Evolutionary conservation across 805 yeast genomes (phyloP), one percentile per base, ranked within the genome.

Genomic region (Hagleromyces aurorensis): DNA sequence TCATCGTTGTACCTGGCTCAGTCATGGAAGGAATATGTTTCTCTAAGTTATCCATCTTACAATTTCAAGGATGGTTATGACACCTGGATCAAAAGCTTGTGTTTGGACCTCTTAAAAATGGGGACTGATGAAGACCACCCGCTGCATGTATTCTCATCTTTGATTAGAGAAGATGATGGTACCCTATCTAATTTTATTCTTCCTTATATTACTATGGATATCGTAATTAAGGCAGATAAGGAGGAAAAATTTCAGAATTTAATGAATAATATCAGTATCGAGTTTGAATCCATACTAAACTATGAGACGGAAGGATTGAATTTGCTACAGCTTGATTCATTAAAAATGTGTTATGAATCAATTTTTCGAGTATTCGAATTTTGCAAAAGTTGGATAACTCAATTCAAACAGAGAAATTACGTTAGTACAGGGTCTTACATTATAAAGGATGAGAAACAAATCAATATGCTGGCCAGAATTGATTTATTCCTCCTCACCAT

Each of bases 351-450:
- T 40, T 82, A 74, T 44, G 81, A 81, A 35, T 64, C 85, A 0
- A 69, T 86, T 0, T 85, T 91, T 45, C 73, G 75, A 22, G 74
- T 87, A 3, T 58, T 87, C 16, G 97, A 91, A 46, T 85, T 86
- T 47, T 72, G 86, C 38, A 72, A 77, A 34, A 84, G 80, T 43
- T 86, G 96, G 94, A 46, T 58, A 1, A 61, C 69, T 2, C 61
- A 59, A 23, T 58, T 61, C 23, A 63, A 62, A 21, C 57, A 57
- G 29, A 45, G 50, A 19, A 49, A 56, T 33, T 40, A 51, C 30
- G 52, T 44, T 19, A 27, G 33, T 6, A 23, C 49, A 21, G 55
- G 55, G 2, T 47, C 58, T 3, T 45, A 32, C 25, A 46, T 43
- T 7, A 51, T 53, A 5, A 41, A 39, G 8, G 59, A 53, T 16